Base-by-base conservation (phyloP, 1,284 basidiomycete species). In the Thelephora terrestris region DNA sequence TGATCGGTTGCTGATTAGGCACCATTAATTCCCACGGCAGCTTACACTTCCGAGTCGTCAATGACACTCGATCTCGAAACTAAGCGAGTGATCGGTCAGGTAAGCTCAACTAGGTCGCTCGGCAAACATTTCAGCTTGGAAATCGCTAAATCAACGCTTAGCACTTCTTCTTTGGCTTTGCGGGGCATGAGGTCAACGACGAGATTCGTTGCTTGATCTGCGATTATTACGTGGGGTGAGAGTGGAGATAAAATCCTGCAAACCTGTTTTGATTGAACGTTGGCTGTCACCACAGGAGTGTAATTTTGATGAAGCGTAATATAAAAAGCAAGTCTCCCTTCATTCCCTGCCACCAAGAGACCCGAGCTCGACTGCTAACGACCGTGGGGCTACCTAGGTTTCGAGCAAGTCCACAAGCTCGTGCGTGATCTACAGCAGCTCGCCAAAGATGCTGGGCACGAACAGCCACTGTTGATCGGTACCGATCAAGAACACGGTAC, bases 91-190 rank as follows among this genome's bases (percentile, higher is more conserved):
- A 58, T 61, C 38, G 59, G 59, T 17, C 59, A 61, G 53, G 59
- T 58, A 40, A 17, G 48, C 21, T 14, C 42, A 6, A 6, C n/a
- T n/a, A n/a, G 6, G 16, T 12, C 29, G 17, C 12, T 23, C 21
- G 18, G 23, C 37, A 36, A 4, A 43, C 34, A 40, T 17, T 29
- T 23, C 21, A 18, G 3, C 20, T 9, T 17, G 20, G 20, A 46
- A 37, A 16, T 35, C 12, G 14, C 14, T 7, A 3, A 32, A 32
- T 32, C 29, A 3, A 32, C 7, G 14, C 29, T 32, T 32, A 84
- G 79, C 81, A 83, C 58, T 83, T 85, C 54, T 76, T 85, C 24
- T 69, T 82, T 51, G 82, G 82, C 10, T 85, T 83, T 58, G 74
- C 80, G 56, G 79, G 79, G 0, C 63, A 72, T 34, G 65, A 74